Percentiles rank a stretch among this genome's conserved stretches.
Conservation (phyloP, 2,329 filamentous ascomycete genomes). For the Trichothecium sympodiale region DNA sequence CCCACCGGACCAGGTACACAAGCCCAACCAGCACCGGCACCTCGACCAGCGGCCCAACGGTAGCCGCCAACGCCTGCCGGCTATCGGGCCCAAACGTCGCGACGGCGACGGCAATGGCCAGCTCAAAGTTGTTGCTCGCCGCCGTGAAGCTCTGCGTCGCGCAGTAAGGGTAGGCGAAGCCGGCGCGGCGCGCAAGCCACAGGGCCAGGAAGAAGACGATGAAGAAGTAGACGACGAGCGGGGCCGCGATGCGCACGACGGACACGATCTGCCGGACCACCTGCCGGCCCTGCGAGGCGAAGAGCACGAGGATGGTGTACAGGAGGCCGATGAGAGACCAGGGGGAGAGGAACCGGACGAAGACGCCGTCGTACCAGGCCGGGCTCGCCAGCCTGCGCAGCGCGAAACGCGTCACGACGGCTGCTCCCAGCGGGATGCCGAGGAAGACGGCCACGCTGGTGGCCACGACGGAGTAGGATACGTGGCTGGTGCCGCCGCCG, state of each 20-base stretch:
- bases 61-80: conserved; percentile 70
- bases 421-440: conserved; percentile 71
- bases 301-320: conserved; percentile 79
- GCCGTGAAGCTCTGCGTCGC: conserved; percentile 80
- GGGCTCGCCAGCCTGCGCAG: conserved; percentile 44
- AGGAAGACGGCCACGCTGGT: conserved; percentile 76
- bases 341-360: conserved; percentile 59
- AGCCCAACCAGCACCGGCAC: conserved; percentile 70
- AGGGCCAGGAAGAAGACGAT: conserved; percentile 64
- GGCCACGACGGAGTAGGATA: conserved; percentile 58
- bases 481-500: conserved; percentile 20
- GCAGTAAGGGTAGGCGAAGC: conserved; percentile 60
- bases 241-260: conserved; percentile 70
- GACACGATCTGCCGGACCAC: conserved; percentile 77
- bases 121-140: conserved; percentile 86
- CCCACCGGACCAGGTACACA: conserved; percentile 61
- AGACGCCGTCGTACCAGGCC: conserved; percentile 54
- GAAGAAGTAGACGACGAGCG: conserved; percentile 71
- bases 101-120: conserved; percentile 81
- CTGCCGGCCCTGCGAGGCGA: conserved; percentile 66
- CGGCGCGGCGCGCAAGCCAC: conserved; percentile 47
- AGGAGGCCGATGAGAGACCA: conserved; percentile 73
- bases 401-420: conserved; percentile 60
- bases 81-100: conserved; percentile 69
- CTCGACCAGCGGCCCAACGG: conserved; percentile 77